Base-by-base conservation (phyloP, 208 protist species). In the Trichomonas gallinae region DNA sequence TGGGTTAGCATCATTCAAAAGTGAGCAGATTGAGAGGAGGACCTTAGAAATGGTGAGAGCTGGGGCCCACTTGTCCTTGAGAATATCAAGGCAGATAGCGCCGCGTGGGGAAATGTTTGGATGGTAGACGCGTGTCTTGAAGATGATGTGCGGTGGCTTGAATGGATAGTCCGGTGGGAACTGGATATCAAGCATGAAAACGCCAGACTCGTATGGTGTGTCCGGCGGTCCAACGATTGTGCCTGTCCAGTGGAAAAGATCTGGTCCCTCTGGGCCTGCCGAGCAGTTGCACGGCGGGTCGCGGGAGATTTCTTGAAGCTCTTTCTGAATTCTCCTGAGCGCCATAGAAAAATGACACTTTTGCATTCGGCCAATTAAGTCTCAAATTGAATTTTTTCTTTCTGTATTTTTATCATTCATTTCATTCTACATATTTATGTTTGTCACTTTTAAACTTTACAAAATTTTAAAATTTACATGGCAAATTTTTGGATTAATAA, bases 1-100 rank as follows among this genome's bases (percentile, higher is more conserved):
- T 81, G 99, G 99, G 98, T 99, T 99, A n/a, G 99, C 99, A 97
- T 99, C 99, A 72, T 99, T 99, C 40, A 99, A 98, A 96, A 99
- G 97, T 58, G 98, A 99, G 97, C 98, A 99, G 97, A 99, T 98
- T 26, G 99, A 99, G 34, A 99, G 98, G 96, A 99, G 97, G 93
- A 99, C 99, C 99, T 99, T 63, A 98, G 87, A 99, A 96, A 99
- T 99, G 26, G 99, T 99, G 34, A 99, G 97, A 72, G 99, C 99
- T 88, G 99, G 99, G 58, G 97, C 98, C 98, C 98, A 99, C 97
- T 99, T 98, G 96, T 99, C 98, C 97, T 99, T 99, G 96, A 99
- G 97, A 96, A 99, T 99, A 97, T 99, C 99, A 15, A 99, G 98
- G 98, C 99, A 99, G 97, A 99, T 99, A 87, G 98, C 98, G 88